Conservation (phyloP, 2,329 filamentous ascomycete genomes). For the Venturia effusa region DNA sequence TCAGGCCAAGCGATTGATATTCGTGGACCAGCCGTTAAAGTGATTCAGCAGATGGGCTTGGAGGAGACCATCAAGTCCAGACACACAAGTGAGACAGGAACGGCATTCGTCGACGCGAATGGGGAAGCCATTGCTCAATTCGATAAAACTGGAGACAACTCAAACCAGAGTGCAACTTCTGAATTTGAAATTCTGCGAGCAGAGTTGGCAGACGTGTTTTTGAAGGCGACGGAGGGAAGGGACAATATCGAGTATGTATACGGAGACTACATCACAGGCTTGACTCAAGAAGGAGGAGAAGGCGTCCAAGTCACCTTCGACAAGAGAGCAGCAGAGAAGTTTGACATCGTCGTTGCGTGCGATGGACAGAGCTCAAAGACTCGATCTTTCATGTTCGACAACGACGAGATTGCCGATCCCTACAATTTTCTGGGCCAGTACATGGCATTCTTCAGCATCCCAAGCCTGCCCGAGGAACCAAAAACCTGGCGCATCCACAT, state of each 20-base stretch:
- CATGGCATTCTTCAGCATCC: constrained; percentile 32
- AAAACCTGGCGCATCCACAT: constrained; percentile 16
- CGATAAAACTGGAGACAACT: constrained; percentile 28
- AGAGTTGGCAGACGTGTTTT: constrained; percentile 28
- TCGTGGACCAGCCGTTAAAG: constrained; percentile 39
- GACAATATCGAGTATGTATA: constrained; percentile 24
- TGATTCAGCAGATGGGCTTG: constrained; percentile 42
- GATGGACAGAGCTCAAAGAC: constrained; percentile 17
- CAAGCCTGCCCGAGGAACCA: constrained; percentile 17
- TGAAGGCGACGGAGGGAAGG: constrained; percentile 15
- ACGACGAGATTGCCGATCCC: constrained; percentile 17
- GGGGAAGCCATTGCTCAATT: constrained; percentile 10
- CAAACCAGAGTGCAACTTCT: constrained; percentile 35
- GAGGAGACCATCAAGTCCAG: constrained; percentile 29
- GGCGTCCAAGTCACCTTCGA: constrained; percentile 14
- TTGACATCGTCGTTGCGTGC: constrained; percentile 18
- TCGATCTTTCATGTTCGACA: constrained; percentile 16
- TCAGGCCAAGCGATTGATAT: constrained; percentile 45
- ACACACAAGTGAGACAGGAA: constrained; percentile 37
- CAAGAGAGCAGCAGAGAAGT: constrained; percentile 13
- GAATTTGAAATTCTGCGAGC: constrained; percentile 52
- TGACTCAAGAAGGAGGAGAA: constrained; percentile 18
- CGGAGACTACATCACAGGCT: constrained; percentile 19
- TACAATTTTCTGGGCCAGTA: constrained; percentile 25
- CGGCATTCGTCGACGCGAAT: constrained; percentile 33